These are phyloP conservation scores for Ceratocystis huliohia DNA, from an alignment of 2,329 filamentous ascomycete genomes.

Conservation along the genomic window DNA sequence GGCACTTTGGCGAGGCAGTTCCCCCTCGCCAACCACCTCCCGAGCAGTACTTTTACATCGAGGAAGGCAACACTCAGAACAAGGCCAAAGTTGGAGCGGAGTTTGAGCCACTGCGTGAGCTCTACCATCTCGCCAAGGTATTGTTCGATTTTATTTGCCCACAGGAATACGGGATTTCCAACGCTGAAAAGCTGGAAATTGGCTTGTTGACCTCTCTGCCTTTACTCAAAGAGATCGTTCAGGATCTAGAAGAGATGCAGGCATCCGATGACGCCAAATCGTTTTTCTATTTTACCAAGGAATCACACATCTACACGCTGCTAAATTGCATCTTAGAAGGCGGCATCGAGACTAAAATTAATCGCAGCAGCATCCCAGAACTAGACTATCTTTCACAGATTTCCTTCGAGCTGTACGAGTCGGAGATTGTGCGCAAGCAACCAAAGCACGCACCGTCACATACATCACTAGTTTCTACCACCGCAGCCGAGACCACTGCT, in stretches of 20 bases:
- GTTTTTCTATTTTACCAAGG: conserved; percentile 98
- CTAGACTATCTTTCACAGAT: conserved; percentile 96
- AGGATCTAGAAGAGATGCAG: conserved; percentile 93
- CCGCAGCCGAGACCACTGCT: neutral
- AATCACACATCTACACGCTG: conserved; percentile 95
- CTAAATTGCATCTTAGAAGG: conserved; percentile 97
- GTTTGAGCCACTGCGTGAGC: conserved; percentile 76
- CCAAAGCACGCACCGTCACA: conserved; percentile 29
- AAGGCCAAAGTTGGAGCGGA: conserved; percentile 73
- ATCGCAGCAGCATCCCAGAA: conserved; percentile 86
- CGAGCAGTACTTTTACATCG: conserved; percentile 80
- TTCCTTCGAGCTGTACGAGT: conserved; percentile 95
- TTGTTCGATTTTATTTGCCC: conserved; percentile 97
- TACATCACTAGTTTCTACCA: conserved; percentile 18
- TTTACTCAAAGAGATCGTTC: conserved; percentile 88
- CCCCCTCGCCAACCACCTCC: conserved; percentile 29
- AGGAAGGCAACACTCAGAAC: conserved; percentile 59
- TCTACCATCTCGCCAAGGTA: conserved; percentile 88
- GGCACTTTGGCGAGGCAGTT: conserved; percentile 37
- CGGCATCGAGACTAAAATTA: conserved; percentile 92
- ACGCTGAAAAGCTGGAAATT: conserved; percentile 96
- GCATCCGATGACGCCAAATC: conserved; percentile 87
- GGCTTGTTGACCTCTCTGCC: conserved; percentile 87
- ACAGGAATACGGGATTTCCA: conserved; percentile 93
- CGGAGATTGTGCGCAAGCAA: conserved; percentile 51